A percentile compares a stretch with the other conserved stretches of the same genome.
Evolutionary conservation across 495 filamentous ascomycete genomes (phyloP).

Genomic region (Xylaria castorea): DNA sequence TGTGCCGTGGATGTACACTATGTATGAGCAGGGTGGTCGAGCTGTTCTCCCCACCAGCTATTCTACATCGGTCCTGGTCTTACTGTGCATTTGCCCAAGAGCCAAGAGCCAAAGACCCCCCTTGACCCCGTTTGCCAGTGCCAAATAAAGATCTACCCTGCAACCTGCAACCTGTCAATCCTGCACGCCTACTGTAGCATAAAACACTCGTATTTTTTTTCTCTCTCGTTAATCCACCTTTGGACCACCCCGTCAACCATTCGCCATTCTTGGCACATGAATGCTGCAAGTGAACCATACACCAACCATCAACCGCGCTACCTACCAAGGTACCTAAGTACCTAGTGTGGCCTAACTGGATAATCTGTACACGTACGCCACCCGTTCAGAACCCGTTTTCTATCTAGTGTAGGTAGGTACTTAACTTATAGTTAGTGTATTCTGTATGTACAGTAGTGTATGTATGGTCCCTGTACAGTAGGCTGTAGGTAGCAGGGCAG

Average conservation of each 20-base stretch:
- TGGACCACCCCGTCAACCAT: neutral
- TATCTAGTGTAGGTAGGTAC: no score
- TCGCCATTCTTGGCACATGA: constrained; percentile 15
- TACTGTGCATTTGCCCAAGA: constrained; percentile 19
- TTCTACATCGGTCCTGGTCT: constrained; percentile 11
- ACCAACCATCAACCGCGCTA: neutral
- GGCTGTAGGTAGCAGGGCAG: neutral
- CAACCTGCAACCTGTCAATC: constrained; percentile 21
- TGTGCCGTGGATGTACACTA: neutral
- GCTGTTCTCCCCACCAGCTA: neutral
- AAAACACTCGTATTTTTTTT: constrained; percentile 24
- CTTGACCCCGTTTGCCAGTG: neutral
- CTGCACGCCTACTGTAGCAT: constrained; percentile 11
- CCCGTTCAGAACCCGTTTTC: neutral
- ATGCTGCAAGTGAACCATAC: constrained; percentile 15
- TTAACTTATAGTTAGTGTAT: no score
- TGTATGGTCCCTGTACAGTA: no score
- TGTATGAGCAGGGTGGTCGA: constrained; percentile 1
- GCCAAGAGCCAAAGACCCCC: neutral
- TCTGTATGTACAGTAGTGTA: no score
- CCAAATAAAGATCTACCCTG: constrained; percentile 23
- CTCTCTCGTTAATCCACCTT: constrained; percentile 17
- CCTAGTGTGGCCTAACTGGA: neutral
- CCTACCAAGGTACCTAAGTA: neutral
- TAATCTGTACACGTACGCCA: constrained; percentile 8